Percentiles rank a stretch among this genome's conserved stretches.
Conservation (phyloP, 2,329 filamentous ascomycete genomes). For the Xylaria sp. region DNA sequence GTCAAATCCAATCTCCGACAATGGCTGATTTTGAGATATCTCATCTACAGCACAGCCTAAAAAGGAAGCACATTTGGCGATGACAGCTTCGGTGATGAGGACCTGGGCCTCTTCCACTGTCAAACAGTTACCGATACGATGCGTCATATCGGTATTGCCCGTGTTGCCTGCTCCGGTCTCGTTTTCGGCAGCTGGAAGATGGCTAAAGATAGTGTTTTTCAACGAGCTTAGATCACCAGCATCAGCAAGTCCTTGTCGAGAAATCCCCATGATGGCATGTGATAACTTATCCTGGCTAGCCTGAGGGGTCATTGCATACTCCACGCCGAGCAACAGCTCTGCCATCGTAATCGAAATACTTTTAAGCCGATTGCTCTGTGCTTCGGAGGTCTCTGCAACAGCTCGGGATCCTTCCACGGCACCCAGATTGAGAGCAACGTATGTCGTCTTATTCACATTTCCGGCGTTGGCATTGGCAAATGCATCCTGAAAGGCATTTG, state of each 20-base stretch:
- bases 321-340: constrained; percentile 31
- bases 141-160: constrained; percentile 2
- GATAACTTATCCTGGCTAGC: constrained; percentile 22
- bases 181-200: constrained; percentile 27
- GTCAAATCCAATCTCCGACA: constrained; percentile 31
- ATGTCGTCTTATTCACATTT: constrained; percentile 21
- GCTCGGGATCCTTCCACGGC: constrained; percentile 32
- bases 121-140: constrained; percentile 10
- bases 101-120: constrained; percentile 35
- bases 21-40: constrained; percentile 26
- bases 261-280: constrained; percentile 37
- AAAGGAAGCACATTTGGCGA: constrained; percentile 31
- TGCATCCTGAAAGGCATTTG: constrained; percentile 40
- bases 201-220: constrained; percentile 32
- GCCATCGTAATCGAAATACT: constrained; percentile 35
- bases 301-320: constrained; percentile 37
- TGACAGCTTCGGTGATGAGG: constrained; percentile 29
- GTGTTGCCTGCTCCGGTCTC: constrained; percentile 2
- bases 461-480: constrained; percentile 30
- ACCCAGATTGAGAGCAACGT: constrained; percentile 33
- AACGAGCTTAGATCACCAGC: constrained; percentile 27
- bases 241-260: constrained; percentile 35
- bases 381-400: constrained; percentile 19
- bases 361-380: constrained; percentile 26
- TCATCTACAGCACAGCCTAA: constrained; percentile 26